These are phyloP conservation scores for Parafenestella ontariensis DNA, from an alignment of 2,329 filamentous ascomycete genomes.

Conservation along the genomic window DNA sequence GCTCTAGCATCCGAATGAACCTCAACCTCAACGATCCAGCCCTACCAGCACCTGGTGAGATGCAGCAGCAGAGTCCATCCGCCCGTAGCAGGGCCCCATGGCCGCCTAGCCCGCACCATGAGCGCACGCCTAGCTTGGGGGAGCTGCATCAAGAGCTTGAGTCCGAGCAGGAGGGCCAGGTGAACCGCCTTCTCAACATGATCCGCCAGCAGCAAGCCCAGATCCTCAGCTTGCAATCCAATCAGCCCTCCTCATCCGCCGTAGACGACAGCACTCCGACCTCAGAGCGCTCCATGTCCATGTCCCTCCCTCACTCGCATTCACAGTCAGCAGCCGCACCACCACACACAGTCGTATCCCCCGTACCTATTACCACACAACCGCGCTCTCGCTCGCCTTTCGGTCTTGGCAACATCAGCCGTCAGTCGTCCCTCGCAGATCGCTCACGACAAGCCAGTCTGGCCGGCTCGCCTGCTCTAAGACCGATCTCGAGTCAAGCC, in stretches of 20 bases:
- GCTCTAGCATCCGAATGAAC: conserved; percentile 75
- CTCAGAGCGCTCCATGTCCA: conserved; percentile 55
- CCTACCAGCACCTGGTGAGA: conserved; percentile 72
- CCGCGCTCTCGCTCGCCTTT: conserved; percentile 48
- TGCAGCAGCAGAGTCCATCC: conserved; percentile 61
- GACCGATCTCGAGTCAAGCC: conserved; percentile 58
- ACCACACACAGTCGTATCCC: conserved; percentile 43
- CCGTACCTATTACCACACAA: conserved; percentile 57
- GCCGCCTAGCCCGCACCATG: conserved; percentile 66
- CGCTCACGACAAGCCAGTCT: conserved; percentile 50
- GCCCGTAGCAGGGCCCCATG: conserved; percentile 33
- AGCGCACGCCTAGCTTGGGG: conserved; percentile 73
- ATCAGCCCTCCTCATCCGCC: conserved; percentile 51
- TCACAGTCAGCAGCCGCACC: conserved; percentile 29
- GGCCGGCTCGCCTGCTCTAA: conserved; percentile 55
- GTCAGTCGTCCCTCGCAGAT: conserved; percentile 53
- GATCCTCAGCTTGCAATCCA: conserved; percentile 63
- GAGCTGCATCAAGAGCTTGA: conserved; percentile 82
- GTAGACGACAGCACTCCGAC: conserved; percentile 62
- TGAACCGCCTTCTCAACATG: conserved; percentile 79
- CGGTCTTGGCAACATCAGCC: conserved; percentile 47
- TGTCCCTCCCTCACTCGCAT: conserved; percentile 38
- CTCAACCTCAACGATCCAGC: conserved; percentile 75
- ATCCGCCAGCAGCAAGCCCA: conserved; percentile 79
- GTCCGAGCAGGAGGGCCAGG: conserved; percentile 79